Percentiles rank a stretch among this genome's conserved stretches.
Evolutionary conservation across 1,284 basidiomycete genomes (phyloP).

Genomic region (Sphaerobolus stellatus): DNA sequence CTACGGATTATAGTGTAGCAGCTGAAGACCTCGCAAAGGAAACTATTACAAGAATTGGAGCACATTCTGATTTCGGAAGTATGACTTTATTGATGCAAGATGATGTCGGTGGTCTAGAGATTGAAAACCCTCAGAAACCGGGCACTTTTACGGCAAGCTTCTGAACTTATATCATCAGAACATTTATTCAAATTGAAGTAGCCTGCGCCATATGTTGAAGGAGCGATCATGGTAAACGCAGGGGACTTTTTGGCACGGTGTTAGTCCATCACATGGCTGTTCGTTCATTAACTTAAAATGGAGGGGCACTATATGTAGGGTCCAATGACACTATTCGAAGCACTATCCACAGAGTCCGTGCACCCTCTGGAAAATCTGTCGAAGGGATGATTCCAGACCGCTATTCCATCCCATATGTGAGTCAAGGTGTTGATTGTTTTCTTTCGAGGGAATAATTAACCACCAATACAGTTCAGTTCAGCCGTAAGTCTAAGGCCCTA

Average conservation of each 20-base stretch:
- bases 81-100: slow-evolving; percentile 62
- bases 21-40: slow-evolving; percentile 36
- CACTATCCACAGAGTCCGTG: background rate
- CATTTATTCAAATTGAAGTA: background rate
- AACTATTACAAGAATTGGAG: slow-evolving; percentile 48
- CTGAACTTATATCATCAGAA: background rate
- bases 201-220: background rate
- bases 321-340: background rate
- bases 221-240: background rate
- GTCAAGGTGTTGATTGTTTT: too few relatives aligned
- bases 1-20: slow-evolving; percentile 32
- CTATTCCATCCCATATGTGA: background rate
- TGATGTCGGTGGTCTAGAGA: slow-evolving; percentile 57
- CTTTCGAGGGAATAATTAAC: background rate
- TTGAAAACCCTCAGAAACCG: slow-evolving; percentile 50
- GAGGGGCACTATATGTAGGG: background rate
- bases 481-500: background rate
- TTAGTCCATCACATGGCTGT: background rate
- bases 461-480: background rate
- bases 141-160: slow-evolving; percentile 23
- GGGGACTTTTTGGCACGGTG: background rate
- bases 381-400: slow-evolving; percentile 1
- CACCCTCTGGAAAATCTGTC: background rate
- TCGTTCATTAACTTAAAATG: background rate
- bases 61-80: slow-evolving; percentile 59